A percentile compares a stretch with the other conserved stretches of the same genome.
Conservation (phyloP, 441 rosid genomes). For the Erodium trifolium region DNA sequence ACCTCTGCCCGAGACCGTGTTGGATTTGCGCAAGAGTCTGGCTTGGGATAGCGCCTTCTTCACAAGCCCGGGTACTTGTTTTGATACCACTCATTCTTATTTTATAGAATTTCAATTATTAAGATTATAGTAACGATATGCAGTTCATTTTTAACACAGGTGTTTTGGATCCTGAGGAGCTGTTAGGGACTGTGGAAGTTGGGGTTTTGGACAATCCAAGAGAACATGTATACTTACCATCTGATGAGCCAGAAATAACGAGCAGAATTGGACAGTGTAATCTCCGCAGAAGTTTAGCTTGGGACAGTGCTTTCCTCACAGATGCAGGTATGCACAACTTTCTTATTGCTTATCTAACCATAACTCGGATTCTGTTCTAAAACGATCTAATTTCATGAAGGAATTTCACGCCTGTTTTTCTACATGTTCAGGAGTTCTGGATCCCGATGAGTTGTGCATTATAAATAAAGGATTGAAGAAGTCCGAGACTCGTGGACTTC, state of each 20-base stretch:
- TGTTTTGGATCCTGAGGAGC: slow-evolving; percentile 57
- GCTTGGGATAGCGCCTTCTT: slow-evolving; percentile 74
- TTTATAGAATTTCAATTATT: background rate
- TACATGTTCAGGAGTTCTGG: slow-evolving; percentile 49
- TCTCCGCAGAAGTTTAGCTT: slow-evolving; percentile 60
- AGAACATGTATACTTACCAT: slow-evolving; percentile 16
- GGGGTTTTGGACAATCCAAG: slow-evolving; percentile 23
- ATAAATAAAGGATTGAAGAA: slow-evolving; percentile 44
- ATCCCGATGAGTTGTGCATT: slow-evolving; percentile 49
- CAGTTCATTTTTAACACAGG: slow-evolving; percentile 27
- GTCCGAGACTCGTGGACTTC: slow-evolving; percentile 19
- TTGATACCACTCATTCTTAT: background rate
- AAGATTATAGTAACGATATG: background rate
- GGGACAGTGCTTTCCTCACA: slow-evolving; percentile 57
- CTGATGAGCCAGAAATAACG: slow-evolving; percentile 16
- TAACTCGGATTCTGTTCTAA: background rate
- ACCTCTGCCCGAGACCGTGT: slow-evolving; percentile 7
- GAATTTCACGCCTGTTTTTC: background rate
- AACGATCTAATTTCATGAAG: too few relatives aligned
- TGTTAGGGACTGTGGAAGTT: slow-evolving; percentile 39
- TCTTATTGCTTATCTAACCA: background rate
- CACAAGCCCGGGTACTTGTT: slow-evolving; percentile 48
- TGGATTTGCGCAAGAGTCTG: slow-evolving; percentile 52
- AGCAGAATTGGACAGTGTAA: slow-evolving; percentile 18
- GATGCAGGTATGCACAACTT: slow-evolving; percentile 36